Evolutionary conservation across 2,329 filamentous ascomycete genomes (phyloP).

Genomic region (Microsporum ferrugineum): DNA sequence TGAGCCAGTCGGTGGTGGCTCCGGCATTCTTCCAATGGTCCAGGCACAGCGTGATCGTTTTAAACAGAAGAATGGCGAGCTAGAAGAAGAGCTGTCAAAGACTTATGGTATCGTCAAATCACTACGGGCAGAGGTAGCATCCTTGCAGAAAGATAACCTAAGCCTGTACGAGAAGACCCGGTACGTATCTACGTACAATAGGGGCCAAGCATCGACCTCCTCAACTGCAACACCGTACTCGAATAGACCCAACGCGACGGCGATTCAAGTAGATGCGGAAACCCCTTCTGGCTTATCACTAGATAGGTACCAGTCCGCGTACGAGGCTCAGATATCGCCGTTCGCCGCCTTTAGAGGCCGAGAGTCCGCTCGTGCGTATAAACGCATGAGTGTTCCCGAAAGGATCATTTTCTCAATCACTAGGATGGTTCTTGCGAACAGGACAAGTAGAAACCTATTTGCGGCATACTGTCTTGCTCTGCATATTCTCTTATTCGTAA

Average conservation of each 20-base stretch:
- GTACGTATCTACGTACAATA: conserved; percentile 88
- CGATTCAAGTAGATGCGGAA: conserved; percentile 50
- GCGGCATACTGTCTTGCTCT: conserved; percentile 81
- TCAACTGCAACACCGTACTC: conserved; percentile 52
- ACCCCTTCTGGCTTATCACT: conserved; percentile 55
- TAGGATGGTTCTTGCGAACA: conserved; percentile 76
- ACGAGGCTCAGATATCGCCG: conserved; percentile 89
- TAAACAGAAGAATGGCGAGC: conserved; percentile 85
- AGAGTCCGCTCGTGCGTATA: conserved; percentile 81
- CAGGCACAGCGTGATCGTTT: conserved; percentile 96
- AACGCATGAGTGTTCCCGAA: conserved; percentile 85
- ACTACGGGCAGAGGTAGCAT: conserved; percentile 78
- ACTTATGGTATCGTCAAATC: conserved; percentile 71
- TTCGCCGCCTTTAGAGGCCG: conserved; percentile 93
- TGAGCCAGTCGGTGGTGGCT: conserved; percentile 59
- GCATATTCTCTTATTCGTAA: conserved; percentile 75
- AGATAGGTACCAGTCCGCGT: conserved; percentile 80
- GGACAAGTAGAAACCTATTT: conserved; percentile 86
- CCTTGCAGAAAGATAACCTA: conserved; percentile 90
- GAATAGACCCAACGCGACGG: conserved; percentile 63
- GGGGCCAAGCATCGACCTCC: conserved; percentile 49
- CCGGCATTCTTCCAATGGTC: conserved; percentile 92
- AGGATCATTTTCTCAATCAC: conserved; percentile 83
- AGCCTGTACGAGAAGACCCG: conserved; percentile 95
- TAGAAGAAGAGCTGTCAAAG: conserved; percentile 82